A percentile compares a stretch with the other conserved stretches of the same genome.
Evolutionary conservation across 2,329 filamentous ascomycete genomes (phyloP).

Genomic region (Fusarium circinatum): DNA sequence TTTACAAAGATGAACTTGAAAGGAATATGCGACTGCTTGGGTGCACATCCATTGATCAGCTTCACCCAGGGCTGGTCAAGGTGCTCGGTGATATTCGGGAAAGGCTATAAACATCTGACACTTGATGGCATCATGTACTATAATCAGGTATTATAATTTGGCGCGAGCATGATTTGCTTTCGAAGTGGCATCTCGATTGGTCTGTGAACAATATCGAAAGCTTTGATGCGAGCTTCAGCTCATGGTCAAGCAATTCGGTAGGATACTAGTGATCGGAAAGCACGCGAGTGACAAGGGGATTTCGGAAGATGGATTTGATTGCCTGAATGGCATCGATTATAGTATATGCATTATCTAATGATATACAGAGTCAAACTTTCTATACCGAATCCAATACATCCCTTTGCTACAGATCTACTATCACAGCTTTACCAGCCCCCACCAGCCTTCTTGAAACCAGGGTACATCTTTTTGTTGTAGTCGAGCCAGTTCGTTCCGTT

Average conservation of each 20-base stretch:
- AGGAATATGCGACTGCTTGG: slow-evolving; percentile 98
- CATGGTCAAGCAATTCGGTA: background rate
- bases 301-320: background rate
- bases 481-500: slow-evolving; percentile 37
- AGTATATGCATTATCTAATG: background rate
- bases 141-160: background rate
- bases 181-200: background rate
- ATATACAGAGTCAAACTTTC: background rate
- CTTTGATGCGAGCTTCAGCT: background rate
- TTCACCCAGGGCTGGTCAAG: slow-evolving; percentile 50
- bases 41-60: slow-evolving; percentile 74
- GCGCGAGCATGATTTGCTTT: fast-evolving
- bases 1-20: slow-evolving; percentile 94
- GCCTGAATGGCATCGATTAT: background rate
- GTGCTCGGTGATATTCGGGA: background rate
- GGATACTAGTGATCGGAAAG: background rate
- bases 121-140: background rate
- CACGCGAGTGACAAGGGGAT: too few species aligned
- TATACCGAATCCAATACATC: background rate
- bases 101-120: background rate
- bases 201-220: background rate
- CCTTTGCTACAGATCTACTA: background rate
- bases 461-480: slow-evolving; percentile 32
- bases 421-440: slow-evolving; percentile 20
- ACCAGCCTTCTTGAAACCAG: slow-evolving; percentile 39